phyloP scores from a whole-genome alignment of 352 stramenopile genomes.

The Thalassiosira oceanica region DNA sequence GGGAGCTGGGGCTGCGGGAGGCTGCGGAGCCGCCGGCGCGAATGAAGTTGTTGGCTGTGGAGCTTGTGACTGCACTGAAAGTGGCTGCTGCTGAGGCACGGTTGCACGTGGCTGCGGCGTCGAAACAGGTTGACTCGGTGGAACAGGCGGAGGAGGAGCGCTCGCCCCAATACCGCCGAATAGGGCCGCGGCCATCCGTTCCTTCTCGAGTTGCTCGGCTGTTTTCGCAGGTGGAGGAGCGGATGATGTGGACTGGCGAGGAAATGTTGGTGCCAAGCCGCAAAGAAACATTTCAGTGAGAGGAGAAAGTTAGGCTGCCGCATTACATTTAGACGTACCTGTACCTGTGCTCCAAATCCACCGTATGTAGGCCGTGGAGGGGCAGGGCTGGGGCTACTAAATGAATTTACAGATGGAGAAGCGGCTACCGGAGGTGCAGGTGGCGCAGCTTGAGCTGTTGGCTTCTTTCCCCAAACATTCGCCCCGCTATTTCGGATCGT shows the following conservation, averaged over 20 bases:
- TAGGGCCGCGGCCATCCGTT: conserved; percentile 91
- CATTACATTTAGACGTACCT: too few species aligned
- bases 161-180: conserved; percentile 90
- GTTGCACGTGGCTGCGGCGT: conserved; percentile 17
- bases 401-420: too few species aligned
- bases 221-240: conserved; percentile 54
- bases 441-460: conserved; percentile 22
- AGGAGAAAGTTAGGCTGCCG: too few species aligned
- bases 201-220: conserved; percentile 80
- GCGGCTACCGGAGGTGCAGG: too few species aligned
- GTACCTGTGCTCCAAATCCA: too few species aligned
- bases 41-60: conserved; percentile 34
- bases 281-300: neutral
- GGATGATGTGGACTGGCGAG: conserved; percentile 16
- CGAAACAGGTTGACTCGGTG: too few species aligned
- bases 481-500: conserved; percentile 72
- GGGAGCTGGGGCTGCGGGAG: conserved; percentile 31
- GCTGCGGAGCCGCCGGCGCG: conserved; percentile 24
- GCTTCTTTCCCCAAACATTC: conserved; percentile 78
- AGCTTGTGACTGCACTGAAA: too few species aligned
- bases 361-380: too few species aligned
- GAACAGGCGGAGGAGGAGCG: conserved; percentile 24
- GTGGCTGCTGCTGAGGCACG: conserved; percentile 29
- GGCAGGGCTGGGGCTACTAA: too few species aligned
- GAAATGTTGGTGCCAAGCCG: conserved; percentile 11